Evolutionary conservation across 495 filamentous ascomycete genomes (phyloP).

Genomic region (Talaromyces thailandensis): DNA sequence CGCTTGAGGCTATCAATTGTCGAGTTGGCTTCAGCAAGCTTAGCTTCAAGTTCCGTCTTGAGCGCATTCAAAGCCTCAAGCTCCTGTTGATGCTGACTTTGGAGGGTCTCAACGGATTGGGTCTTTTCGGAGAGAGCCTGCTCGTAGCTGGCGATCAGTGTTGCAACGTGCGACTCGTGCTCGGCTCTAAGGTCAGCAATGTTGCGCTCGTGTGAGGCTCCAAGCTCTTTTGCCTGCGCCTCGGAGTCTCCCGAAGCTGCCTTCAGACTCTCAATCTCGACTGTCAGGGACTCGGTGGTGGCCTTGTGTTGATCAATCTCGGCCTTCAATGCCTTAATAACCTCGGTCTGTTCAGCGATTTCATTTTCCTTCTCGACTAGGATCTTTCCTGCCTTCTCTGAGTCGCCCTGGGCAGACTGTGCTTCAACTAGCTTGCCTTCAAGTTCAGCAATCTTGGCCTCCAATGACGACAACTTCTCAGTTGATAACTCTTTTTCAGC

Average conservation of each 20-base stretch:
- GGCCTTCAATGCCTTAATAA: slow-evolving; percentile 23
- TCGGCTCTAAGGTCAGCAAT: slow-evolving; percentile 26
- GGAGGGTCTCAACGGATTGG: slow-evolving; percentile 24
- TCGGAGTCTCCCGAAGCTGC: slow-evolving; percentile 20
- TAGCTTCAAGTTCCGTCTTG: slow-evolving; percentile 15
- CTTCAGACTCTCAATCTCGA: slow-evolving; percentile 24
- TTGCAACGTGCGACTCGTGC: slow-evolving; percentile 26
- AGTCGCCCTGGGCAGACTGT: slow-evolving; percentile 21
- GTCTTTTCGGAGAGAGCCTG: slow-evolving; percentile 27
- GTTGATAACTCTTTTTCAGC: slow-evolving; percentile 34
- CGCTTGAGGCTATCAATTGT: slow-evolving; percentile 10
- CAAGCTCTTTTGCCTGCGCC: slow-evolving; percentile 31
- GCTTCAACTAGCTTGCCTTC: slow-evolving; percentile 29
- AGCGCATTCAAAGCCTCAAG: slow-evolving; percentile 26
- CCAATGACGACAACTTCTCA: slow-evolving; percentile 18
- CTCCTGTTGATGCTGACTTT: slow-evolving; percentile 27
- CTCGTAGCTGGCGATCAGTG: slow-evolving; percentile 22
- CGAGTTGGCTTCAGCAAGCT: background rate
- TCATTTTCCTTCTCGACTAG: slow-evolving; percentile 32
- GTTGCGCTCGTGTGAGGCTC: slow-evolving; percentile 26
- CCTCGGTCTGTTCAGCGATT: slow-evolving; percentile 27
- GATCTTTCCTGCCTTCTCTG: slow-evolving; percentile 16
- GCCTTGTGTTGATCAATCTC: slow-evolving; percentile 29
- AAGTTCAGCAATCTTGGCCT: slow-evolving; percentile 30
- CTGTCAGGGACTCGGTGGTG: slow-evolving; percentile 23